These are phyloP conservation scores for Escovopsis weberi DNA, from an alignment of 2,329 filamentous ascomycete species.

Conservation along the genomic window DNA sequence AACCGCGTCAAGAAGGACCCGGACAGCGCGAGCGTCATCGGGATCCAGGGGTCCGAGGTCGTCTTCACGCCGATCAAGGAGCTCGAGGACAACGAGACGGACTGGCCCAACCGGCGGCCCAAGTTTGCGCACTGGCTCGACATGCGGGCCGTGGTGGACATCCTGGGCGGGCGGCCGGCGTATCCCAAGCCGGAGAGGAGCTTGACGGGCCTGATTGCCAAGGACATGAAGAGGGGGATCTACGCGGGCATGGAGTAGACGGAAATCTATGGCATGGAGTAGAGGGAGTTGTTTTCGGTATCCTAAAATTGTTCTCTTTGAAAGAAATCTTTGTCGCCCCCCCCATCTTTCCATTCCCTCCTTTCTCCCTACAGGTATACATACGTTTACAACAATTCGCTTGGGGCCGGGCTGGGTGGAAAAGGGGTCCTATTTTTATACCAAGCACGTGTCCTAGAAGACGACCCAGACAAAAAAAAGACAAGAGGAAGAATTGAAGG, in stretches of 20 bases:
- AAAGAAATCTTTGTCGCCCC: too few relatives aligned
- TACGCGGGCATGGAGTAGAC: slow-evolving; percentile 3
- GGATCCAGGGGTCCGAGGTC: slow-evolving; percentile 79
- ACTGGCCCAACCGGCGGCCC: slow-evolving; percentile 83
- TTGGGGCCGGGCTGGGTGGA: too few relatives aligned
- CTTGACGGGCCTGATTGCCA: slow-evolving; percentile 38
- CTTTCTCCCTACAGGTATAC: too few relatives aligned
- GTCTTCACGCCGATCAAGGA: slow-evolving; percentile 72
- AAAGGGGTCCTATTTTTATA: too few relatives aligned
- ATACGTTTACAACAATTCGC: too few relatives aligned
- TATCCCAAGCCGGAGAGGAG: slow-evolving; percentile 35
- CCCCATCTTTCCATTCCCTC: too few relatives aligned
- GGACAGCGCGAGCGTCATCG: slow-evolving; percentile 68
- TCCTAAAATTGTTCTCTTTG: neutral
- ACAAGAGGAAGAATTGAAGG: neutral
- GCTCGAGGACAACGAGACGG: slow-evolving; percentile 73
- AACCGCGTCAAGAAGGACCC: slow-evolving; percentile 59
- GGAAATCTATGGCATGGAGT: too few relatives aligned
- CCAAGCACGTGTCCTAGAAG: neutral
- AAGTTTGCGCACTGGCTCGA: slow-evolving; percentile 73
- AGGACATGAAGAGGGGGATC: slow-evolving; percentile 45
- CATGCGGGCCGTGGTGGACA: slow-evolving; percentile 70
- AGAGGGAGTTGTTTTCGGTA: neutral
- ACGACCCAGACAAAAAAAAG: too few relatives aligned
- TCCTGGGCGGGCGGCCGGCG: slow-evolving; percentile 57